phyloP scores from a whole-genome alignment of 371 early-diverging fungal species.

The Blastocladiella emersonii region DNA sequence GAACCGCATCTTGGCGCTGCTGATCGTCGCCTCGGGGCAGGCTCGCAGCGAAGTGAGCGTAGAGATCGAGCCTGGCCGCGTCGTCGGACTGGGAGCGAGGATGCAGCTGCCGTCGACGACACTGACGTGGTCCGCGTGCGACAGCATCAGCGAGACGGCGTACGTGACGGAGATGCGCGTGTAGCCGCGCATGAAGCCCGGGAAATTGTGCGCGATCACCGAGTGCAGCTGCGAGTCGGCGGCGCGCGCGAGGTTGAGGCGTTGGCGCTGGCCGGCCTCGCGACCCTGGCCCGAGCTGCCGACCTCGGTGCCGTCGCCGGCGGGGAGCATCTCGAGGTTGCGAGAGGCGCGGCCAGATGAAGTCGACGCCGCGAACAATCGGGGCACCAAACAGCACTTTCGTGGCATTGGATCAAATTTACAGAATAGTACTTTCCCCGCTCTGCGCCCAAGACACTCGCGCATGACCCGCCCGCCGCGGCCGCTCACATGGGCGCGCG shows the following conservation, averaged over 20 bases:
- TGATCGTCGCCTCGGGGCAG: too few species aligned
- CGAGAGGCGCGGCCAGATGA: slow-evolving; percentile 47
- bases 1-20: too few species aligned
- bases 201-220: slow-evolving; percentile 14
- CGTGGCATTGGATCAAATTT: too few species aligned
- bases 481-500: too few species aligned
- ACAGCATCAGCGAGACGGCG: slow-evolving; percentile 1
- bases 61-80: slow-evolving; percentile 22
- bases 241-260: slow-evolving; percentile 36
- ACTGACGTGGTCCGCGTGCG: slow-evolving; percentile 11
- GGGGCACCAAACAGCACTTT: slow-evolving; percentile 71
- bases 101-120: not conserved
- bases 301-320: slow-evolving; percentile 47
- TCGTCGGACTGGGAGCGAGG: not conserved
- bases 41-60: too few species aligned
- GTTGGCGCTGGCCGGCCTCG: slow-evolving; percentile 53
- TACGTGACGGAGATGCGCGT: slow-evolving; percentile 78
- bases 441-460: too few species aligned
- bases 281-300: slow-evolving; percentile 22
- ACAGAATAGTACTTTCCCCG: too few species aligned
- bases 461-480: too few species aligned
- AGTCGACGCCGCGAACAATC: slow-evolving; percentile 38
- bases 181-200: slow-evolving; percentile 51
- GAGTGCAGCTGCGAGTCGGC: slow-evolving; percentile 19
- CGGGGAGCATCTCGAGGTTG: slow-evolving; percentile 63